Conservation (phyloP, 345 rosid genomes). For the Turritis glabra region DNA sequence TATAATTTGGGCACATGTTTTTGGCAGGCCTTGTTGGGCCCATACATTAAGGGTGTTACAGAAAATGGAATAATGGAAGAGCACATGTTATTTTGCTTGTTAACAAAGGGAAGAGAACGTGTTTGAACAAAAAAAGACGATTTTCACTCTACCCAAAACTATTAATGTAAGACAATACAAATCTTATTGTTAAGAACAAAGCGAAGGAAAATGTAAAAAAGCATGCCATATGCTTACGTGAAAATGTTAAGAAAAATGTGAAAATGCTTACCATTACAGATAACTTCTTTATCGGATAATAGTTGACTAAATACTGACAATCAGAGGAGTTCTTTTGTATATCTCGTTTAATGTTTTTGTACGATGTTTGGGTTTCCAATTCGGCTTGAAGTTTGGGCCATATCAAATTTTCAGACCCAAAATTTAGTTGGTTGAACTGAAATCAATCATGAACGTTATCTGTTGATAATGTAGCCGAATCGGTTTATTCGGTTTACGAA, state of each 20-base stretch:
- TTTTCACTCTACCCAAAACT: background rate
- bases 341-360: too few relatives aligned
- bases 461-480: background rate
- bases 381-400: background rate
- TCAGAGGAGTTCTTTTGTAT: too few relatives aligned
- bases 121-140: background rate
- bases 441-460: too few relatives aligned
- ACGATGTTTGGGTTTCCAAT: constrained; percentile 5
- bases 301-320: too few relatives aligned
- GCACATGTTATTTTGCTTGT: background rate
- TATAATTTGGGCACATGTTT: background rate
- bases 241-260: too few relatives aligned
- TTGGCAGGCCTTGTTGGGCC: background rate
- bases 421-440: background rate
- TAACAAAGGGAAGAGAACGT: background rate
- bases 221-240: too few relatives aligned
- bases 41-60: background rate
- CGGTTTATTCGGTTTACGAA: background rate
- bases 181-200: too few relatives aligned
- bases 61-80: background rate
- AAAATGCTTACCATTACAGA: background rate
- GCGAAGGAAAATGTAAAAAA: too few relatives aligned
- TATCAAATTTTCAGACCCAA: background rate
- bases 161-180: background rate
- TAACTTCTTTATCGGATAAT: too few relatives aligned